These are phyloP conservation scores for Onygenales sp. DNA, from an alignment of 2,329 filamentous ascomycete genomes.

Conservation along the genomic window DNA sequence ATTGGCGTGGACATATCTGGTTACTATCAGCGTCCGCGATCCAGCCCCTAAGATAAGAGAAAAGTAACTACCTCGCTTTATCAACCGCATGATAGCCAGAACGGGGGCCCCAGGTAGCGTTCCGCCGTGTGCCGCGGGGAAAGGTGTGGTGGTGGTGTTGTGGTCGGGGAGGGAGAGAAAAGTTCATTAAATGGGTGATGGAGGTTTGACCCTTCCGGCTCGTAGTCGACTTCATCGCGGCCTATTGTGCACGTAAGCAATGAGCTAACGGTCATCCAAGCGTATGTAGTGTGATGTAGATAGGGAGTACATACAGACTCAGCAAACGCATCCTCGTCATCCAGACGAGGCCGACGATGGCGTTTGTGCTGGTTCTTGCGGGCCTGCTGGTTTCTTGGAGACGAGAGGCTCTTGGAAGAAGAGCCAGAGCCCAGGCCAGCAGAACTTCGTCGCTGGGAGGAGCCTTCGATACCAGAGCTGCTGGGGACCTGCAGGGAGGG, in stretches of 20 bases:
- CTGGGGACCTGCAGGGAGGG: conserved; percentile 25
- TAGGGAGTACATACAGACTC: conserved; percentile 56
- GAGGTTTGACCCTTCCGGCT: conserved; percentile 86
- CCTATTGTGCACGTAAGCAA: conserved; percentile 25
- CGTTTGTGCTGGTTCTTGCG: conserved; percentile 75
- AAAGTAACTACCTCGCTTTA: conserved; percentile 62
- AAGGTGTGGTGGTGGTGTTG: conserved; percentile 46
- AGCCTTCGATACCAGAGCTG: conserved; percentile 22
- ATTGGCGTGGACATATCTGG: conserved; percentile 82
- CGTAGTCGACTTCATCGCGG: conserved; percentile 54
- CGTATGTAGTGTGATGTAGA: background rate
- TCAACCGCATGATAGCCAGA: conserved; percentile 85
- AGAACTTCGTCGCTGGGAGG: conserved; percentile 32
- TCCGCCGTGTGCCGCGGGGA: conserved; percentile 54
- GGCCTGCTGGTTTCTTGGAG: conserved; percentile 61
- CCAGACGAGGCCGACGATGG: conserved; percentile 62
- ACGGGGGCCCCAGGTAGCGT: conserved; percentile 72
- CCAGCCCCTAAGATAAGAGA: background rate
- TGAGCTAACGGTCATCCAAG: background rate
- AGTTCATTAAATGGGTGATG: conserved; percentile 94
- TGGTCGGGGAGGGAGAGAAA: conserved; percentile 67
- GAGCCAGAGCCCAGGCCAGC: conserved; percentile 32
- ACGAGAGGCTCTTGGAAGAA: conserved; percentile 26
- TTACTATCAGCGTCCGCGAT: conserved; percentile 3
- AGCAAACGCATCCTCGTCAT: conserved; percentile 80